phyloP scores from a whole-genome alignment of 208 protist genomes.

The Lotmaria passim region DNA sequence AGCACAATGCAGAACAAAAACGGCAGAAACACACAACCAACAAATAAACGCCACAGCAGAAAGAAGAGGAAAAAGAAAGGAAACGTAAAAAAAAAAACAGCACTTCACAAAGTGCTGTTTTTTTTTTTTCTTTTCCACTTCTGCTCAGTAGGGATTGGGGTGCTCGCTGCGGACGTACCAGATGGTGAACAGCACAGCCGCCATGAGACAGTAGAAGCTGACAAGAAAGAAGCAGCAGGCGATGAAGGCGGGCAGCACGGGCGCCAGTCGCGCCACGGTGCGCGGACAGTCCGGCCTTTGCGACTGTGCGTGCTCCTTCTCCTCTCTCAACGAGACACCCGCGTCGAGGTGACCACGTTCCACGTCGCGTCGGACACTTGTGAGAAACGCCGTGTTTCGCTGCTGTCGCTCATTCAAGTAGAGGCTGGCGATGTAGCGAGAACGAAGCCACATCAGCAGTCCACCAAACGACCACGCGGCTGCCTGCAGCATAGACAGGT shows the following conservation, averaged over 20 bases:
- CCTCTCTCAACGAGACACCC: neutral
- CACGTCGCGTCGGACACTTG: neutral
- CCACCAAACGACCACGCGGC: constrained; percentile 36
- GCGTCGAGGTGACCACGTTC: neutral
- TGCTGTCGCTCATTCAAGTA: constrained; percentile 49
- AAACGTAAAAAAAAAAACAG: too few relatives aligned
- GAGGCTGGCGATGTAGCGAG: constrained; percentile 42
- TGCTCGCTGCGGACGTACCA: constrained; percentile 19
- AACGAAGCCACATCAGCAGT: constrained; percentile 52
- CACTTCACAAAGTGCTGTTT: too few relatives aligned
- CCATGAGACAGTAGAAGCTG: constrained; percentile 28
- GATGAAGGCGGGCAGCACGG: constrained; percentile 42
- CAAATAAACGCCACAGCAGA: too few relatives aligned
- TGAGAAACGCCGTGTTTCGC: constrained; percentile 18
- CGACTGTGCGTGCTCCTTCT: neutral
- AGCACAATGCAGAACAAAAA: too few relatives aligned
- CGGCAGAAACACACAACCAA: too few relatives aligned
- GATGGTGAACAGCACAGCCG: constrained; percentile 28
- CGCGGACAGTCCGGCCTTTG: too few relatives aligned
- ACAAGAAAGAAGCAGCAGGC: constrained; percentile 38
- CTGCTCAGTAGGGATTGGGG: neutral
- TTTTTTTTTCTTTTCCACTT: too few relatives aligned
- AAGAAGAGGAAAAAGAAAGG: too few relatives aligned
- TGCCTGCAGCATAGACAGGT: constrained; percentile 37
- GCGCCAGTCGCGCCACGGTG: constrained; percentile 48